Base-by-base conservation (phyloP, 2,329 filamentous ascomycete genomes). In the Botrytis fabae region DNA sequence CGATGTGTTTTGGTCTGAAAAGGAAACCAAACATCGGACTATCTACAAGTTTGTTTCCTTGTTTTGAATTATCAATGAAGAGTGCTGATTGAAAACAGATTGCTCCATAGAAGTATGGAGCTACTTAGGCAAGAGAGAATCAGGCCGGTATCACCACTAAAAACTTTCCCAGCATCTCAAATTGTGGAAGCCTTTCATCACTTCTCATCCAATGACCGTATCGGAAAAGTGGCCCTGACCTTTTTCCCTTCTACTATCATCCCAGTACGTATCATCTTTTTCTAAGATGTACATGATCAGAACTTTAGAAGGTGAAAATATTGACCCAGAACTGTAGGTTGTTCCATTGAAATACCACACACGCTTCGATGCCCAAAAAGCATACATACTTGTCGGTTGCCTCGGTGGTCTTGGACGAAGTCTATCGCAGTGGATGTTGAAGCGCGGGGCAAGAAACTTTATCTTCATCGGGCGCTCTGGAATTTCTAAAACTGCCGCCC, bases 381-480 rank as follows among this genome's bases (percentile, higher is more conserved):
- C 79, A 10, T 84, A 84, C 69, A 75, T 84, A 2, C 73, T 85
- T 28, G 80, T 80, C 59, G 84, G 84, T 65, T 83, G 84, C 12
- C 78, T 83, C 2, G 83, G 84, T 57, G 84, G 83, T 44, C 75
- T 85, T 0, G 84, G 84, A 28, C 77, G 79, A 64, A 77, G 77
- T 44, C 80, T 84, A 32, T 78, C 81, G 6, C 72, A 62, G 12
- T 83, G 81, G 81, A 80, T 85, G 79, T 79, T 78, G 2, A 76
- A 78, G 0, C 77, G 79, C 1, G 72, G 66, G 10, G 72, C 72
- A 14, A 40, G 48, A 32, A 46, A 65, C 6, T 4, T 73, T 5
- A 35, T 73, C 6, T 70, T 64, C 63, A 25, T 69, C 0, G 71
- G 63, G 57, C 63, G 69, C 28, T 59, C 59, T 44, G 72, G 64